Base-by-base conservation (phyloP, 2,329 filamentous ascomycete species). In the Aspergillus pseudoterreus region DNA sequence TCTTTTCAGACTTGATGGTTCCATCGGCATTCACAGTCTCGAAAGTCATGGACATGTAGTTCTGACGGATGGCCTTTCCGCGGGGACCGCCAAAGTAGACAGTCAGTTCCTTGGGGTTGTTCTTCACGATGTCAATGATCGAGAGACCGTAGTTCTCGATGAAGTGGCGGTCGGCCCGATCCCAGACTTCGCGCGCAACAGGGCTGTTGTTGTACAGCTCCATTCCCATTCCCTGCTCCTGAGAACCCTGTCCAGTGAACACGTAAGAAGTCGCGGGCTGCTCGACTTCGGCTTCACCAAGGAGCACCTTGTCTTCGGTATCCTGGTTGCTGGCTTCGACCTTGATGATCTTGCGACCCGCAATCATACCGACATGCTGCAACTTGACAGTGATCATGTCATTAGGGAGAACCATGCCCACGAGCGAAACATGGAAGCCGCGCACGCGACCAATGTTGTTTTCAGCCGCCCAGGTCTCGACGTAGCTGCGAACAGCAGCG, bases 181-280 rank as follows among this genome's bases (percentile, higher is more conserved):
- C 94, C 94, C 94, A 99, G 47, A 99, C 94, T 64, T 96, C 92
- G 77, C 91, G 92, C 56, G 94, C 95, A 17, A 99, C 94, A 35
- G 87, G 79, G 70, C 94, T 97, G 80, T 87, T 95, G 65, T 82
- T 87, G 71, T 99, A 99, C 47, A 99, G 81, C 67, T 97, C 94
- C 94, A 99, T 99, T 75, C 94, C 94, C 94, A 99, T 99, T 56
- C 94, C 94, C 73, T 99, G 94, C 74, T 99, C 94, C 73, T 99
- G 95, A 46, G 92, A 96, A 63, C 94, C 94, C 74, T 99, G 94
- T 50, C 94, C 94, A 57, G 95, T 99, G 75, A 99, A 99, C 62
- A 99, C 90, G 66, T 99, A 99, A 4, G 94, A 87, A 2, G 92
- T 95, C 32, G 94, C 90, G 6, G 95, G 95, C 71, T 99, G 94